Conservation (phyloP, 345 rosid genomes). For the Moricandia moricandioides region DNA sequence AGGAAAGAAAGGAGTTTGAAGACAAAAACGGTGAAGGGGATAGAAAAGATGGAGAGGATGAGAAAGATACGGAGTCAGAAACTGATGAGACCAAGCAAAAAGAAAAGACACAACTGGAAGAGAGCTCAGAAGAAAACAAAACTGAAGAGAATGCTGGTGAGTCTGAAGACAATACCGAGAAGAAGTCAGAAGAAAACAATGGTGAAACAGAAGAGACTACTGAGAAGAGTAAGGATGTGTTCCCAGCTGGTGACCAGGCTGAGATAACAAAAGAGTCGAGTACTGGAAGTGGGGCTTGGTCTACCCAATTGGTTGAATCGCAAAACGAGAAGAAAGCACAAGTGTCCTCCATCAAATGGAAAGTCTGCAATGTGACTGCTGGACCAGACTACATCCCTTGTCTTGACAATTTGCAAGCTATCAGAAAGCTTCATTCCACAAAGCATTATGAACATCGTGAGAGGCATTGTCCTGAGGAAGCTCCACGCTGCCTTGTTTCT, state of each 20-base stretch:
- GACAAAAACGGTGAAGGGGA: conserved; percentile 42
- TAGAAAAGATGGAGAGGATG: conserved; percentile 31
- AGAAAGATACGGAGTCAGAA: conserved; percentile 8
- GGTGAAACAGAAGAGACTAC: conserved; percentile 29
- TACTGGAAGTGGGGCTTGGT: conserved; percentile 59
- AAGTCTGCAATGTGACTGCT: conserved; percentile 76
- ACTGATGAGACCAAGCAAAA: not conserved
- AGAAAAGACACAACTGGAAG: conserved; percentile 33
- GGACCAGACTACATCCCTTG: conserved; percentile 96
- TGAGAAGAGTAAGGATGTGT: conserved; percentile 41
- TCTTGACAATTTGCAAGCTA: conserved; percentile 78
- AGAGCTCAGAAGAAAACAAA: conserved; percentile 31
- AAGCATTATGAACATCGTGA: conserved; percentile 89
- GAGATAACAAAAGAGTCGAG: conserved; percentile 68
- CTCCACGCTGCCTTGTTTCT: conserved; percentile 82
- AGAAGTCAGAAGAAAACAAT: conserved; percentile 26
- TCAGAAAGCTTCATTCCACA: conserved; percentile 61
- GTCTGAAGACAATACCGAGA: conserved; percentile 33
- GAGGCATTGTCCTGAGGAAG: conserved; percentile 86
- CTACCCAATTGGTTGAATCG: conserved; percentile 79
- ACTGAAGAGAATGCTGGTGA: not conserved
- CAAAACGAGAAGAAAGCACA: conserved; percentile 78
- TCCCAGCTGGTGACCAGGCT: conserved; percentile 51
- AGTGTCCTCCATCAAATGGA: conserved; percentile 52
- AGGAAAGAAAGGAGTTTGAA: conserved; percentile 37